Evolutionary conservation across 805 yeast genomes (phyloP), one percentile per base, ranked within the genome.

Genomic region (Sugiyamaella qingdaonensis): DNA sequence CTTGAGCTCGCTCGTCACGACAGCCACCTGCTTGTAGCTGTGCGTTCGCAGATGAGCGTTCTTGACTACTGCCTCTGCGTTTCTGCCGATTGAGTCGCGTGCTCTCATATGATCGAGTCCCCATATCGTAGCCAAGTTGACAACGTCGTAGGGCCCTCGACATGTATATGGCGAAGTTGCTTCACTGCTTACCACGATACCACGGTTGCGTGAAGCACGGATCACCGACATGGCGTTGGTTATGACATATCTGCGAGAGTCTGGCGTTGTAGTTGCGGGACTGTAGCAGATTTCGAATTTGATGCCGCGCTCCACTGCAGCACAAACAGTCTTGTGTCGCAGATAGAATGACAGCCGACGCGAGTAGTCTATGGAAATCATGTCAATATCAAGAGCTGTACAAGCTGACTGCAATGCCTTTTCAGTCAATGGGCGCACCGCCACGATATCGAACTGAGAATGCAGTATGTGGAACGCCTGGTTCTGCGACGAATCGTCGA

Each of bases 231-330:
- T 76, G 1, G 84, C 79, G 65, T 89, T 91, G 33, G 83, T 76
- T 37, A 91, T 82, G 56, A 86, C 81, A 51, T 80, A 80, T 39
- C 84, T 76, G 57, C 92, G 75, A 16, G 75, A 66, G 33, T 74
- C 70, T 16, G 75, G 47, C 24, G 63, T 33, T 63, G 55, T 31
- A 57, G 34, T 63, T 7, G 48, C 53, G 58, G 66, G 36, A 9
- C 56, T 55, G 68, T 92, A 92, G 45, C 81, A 77, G 8, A 94
- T 77, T 65, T 94, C 99, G 58, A 94, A 79, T 59, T 82, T 81
- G 24, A 89, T 78, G 1, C 98, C 98, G 48, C 89, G 79, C 16
- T 84, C 85, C 2, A 88, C 75, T 1, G 95, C 97, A 41, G 89
- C 82, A 42, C 96, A 86, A 8, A 89, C 76, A 1, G 88, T 81